Percentiles rank a stretch among this genome's conserved stretches.
Evolutionary conservation across 352 stramenopile genomes (phyloP).

Genomic region (Globisporangium irregulare): DNA sequence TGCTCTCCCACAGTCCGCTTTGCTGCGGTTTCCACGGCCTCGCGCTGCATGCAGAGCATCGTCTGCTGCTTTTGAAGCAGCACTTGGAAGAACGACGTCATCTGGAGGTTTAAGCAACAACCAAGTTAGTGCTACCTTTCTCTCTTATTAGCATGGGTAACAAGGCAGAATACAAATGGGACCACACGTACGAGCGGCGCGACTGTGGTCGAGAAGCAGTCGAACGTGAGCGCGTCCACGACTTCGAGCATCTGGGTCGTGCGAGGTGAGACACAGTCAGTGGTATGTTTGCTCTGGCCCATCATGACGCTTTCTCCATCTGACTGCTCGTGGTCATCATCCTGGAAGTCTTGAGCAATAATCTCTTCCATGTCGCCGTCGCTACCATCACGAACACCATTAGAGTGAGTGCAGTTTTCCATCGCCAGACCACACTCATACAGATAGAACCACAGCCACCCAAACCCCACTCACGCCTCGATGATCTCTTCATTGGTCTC

Average conservation of each 20-base stretch:
- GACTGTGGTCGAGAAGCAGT: constrained; percentile 30
- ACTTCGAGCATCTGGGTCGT: constrained; percentile 29
- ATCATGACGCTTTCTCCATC: constrained; percentile 8
- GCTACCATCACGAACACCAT: constrained; percentile 17
- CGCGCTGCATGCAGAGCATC: constrained; percentile 20
- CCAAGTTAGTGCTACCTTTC: background rate
- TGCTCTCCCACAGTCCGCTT: constrained; percentile 5
- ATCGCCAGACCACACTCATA: background rate
- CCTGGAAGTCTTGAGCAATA: constrained; percentile 22
- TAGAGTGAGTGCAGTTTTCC: too few species aligned
- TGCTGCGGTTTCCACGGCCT: constrained; percentile 23
- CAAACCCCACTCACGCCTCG: constrained; percentile 12
- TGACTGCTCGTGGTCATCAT: constrained; percentile 10
- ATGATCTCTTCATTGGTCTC: constrained; percentile 26
- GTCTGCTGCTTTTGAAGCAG: constrained; percentile 34
- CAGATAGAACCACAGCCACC: constrained; percentile 12
- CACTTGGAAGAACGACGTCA: constrained; percentile 32
- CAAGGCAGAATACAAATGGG: too few species aligned
- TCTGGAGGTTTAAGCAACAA: constrained; percentile 18
- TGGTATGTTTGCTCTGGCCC: background rate
- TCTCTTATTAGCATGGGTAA: too few species aligned
- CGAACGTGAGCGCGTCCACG: constrained; percentile 34
- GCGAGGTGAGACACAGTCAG: constrained; percentile 19
- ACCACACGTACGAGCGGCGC: constrained; percentile 18
- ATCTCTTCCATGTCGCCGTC: constrained; percentile 49